Conservation (phyloP, 129 eudicot species). For the Artemisia argyi region DNA sequence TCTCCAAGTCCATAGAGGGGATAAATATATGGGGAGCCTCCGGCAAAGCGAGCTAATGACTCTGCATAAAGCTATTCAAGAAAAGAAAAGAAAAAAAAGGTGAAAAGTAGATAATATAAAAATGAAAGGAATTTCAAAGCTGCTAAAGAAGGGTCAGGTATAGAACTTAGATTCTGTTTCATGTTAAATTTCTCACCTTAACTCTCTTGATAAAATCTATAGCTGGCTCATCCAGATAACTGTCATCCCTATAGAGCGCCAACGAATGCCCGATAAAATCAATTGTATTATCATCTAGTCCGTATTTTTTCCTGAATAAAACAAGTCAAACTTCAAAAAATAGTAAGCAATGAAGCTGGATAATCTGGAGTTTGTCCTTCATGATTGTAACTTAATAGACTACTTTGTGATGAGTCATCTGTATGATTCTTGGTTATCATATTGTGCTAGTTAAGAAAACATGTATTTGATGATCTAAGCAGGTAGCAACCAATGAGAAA, state of each 20-base stretch:
- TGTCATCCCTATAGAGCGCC: constrained; percentile 63
- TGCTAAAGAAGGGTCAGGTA: not conserved
- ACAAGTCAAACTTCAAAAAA: not conserved
- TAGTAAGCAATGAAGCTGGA: constrained; percentile 5
- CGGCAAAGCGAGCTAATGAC: constrained; percentile 87
- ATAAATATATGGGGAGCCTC: constrained; percentile 97
- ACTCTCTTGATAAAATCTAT: constrained; percentile 61
- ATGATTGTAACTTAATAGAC: no score
- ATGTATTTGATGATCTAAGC: constrained; percentile 1
- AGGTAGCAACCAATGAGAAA: not conserved
- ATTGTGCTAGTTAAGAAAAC: not conserved
- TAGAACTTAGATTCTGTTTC: not conserved
- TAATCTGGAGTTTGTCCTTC: not conserved
- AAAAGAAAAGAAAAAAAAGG: constrained; percentile 2
- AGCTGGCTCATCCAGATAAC: constrained; percentile 70
- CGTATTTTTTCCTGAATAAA: constrained; percentile 54
- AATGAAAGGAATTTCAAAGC: not conserved
- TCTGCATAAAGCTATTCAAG: constrained; percentile 79
- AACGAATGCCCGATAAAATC: constrained; percentile 76
- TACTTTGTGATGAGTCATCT: no score
- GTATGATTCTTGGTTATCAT: no score
- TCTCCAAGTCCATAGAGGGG: constrained; percentile 97
- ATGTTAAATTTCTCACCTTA: constrained; percentile 42
- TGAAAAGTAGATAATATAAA: constrained; percentile 14
- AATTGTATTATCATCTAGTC: constrained; percentile 64